phyloP scores from a whole-genome alignment of 495 filamentous ascomycete genomes.

The Trichocladium antarcticum region DNA sequence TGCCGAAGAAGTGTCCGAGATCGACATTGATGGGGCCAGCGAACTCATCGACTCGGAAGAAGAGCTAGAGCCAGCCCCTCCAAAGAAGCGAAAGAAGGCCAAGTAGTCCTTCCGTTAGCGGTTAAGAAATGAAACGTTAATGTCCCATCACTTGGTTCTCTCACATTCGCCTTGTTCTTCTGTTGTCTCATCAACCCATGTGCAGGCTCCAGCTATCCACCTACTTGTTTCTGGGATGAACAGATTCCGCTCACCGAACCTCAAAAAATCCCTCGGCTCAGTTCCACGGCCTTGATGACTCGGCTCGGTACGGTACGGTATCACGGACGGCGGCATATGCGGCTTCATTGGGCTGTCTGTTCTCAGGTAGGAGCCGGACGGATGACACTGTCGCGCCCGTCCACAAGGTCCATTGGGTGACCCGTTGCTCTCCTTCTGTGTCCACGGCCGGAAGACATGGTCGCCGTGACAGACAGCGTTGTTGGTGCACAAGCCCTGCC shows the following conservation, averaged over 20 bases:
- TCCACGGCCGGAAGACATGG: not conserved
- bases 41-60: slow-evolving; percentile 18
- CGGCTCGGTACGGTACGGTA: too few relatives aligned
- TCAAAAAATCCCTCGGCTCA: too few relatives aligned
- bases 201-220: too few relatives aligned
- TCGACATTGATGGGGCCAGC: slow-evolving; percentile 19
- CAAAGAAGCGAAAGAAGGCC: slow-evolving; percentile 20
- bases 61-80: slow-evolving; percentile 15
- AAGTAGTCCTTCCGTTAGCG: slow-evolving; percentile 2
- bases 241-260: not conserved
- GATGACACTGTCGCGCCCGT: not conserved
- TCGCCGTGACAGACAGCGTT: too few relatives aligned
- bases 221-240: too few relatives aligned
- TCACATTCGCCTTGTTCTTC: not conserved
- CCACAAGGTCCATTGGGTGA: not conserved
- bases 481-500: too few relatives aligned
- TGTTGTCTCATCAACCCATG: too few relatives aligned
- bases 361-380: not conserved
- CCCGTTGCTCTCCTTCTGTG: not conserved
- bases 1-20: slow-evolving; percentile 18
- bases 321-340: too few relatives aligned
- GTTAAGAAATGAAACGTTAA: not conserved
- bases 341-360: not conserved
- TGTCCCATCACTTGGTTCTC: not conserved
- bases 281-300: too few relatives aligned